Percentiles rank a stretch among this genome's conserved stretches.
Evolutionary conservation across 495 filamentous ascomycete genomes (phyloP).

Genomic region (Immersiella caudata): DNA sequence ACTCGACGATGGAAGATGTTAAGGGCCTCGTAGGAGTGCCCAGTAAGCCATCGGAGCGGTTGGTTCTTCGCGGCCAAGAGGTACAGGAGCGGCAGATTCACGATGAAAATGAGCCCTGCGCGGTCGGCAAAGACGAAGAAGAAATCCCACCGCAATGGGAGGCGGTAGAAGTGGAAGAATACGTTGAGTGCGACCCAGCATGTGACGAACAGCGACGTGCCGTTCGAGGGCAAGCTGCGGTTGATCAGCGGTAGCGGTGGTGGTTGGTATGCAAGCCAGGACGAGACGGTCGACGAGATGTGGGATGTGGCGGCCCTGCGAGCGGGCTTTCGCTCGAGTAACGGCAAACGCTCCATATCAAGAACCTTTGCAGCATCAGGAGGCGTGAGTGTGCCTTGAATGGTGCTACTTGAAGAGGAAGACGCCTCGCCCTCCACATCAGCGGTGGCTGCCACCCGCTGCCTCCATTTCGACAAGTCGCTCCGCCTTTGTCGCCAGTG

Average conservation of each 20-base stretch:
- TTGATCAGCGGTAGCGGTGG: constrained; percentile 56
- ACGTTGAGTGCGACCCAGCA: constrained; percentile 56
- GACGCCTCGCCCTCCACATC: constrained; percentile 1
- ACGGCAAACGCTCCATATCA: constrained; percentile 28
- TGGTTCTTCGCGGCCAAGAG: constrained; percentile 66
- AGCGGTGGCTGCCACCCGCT: background rate
- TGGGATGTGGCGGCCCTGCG: background rate
- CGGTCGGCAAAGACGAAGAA: constrained; percentile 61
- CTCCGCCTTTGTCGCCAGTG: constrained; percentile 32
- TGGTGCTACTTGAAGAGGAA: constrained; percentile 25
- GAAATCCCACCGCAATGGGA: constrained; percentile 46
- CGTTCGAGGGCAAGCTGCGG: constrained; percentile 57
- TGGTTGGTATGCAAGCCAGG: constrained; percentile 57
- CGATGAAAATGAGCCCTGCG: constrained; percentile 53
- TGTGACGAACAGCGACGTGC: constrained; percentile 51
- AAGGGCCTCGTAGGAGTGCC: constrained; percentile 64
- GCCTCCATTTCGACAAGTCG: constrained; percentile 29
- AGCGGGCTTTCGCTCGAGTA: constrained; percentile 12
- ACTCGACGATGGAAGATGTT: constrained; percentile 60
- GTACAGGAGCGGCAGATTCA: constrained; percentile 64
- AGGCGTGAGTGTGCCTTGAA: constrained; percentile 19
- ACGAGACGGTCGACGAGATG: constrained; percentile 21
- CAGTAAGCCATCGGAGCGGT: constrained; percentile 59
- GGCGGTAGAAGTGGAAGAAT: constrained; percentile 56
- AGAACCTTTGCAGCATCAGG: constrained; percentile 14